phyloP scores from a whole-genome alignment of 1,284 basidiomycete genomes.

The Jaminaea rosea region DNA sequence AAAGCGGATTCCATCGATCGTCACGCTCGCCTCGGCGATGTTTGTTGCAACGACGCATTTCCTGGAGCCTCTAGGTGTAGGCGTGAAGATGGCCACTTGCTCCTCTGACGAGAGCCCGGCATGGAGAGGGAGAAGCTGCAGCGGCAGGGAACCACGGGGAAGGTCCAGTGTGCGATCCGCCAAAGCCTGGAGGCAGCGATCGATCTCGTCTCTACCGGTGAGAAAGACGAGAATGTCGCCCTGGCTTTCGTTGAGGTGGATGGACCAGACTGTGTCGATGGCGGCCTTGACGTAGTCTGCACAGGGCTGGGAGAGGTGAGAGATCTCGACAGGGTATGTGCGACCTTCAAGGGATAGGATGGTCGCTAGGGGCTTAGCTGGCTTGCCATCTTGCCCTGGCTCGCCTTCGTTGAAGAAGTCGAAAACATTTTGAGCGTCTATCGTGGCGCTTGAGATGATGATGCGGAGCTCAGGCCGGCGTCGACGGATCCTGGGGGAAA shows the following conservation, averaged over 20 bases:
- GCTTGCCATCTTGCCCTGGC: no score
- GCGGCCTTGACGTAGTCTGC: conserved; percentile 45
- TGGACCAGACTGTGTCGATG: conserved; percentile 47
- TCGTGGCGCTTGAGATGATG: conserved; percentile 87
- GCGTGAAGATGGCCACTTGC: conserved; percentile 74
- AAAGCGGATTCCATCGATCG: conserved; percentile 86
- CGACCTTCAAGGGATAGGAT: conserved; percentile 47
- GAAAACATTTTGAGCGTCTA: conserved; percentile 77
- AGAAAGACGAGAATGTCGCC: conserved; percentile 52
- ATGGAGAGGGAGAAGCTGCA: conserved; percentile 67
- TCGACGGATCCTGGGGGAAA: conserved; percentile 56
- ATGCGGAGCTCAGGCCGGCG: conserved; percentile 80
- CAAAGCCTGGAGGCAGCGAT: conserved; percentile 70
- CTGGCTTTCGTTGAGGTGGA: conserved; percentile 52
- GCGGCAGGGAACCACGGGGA: conserved; percentile 52
- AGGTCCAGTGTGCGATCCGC: conserved; percentile 66
- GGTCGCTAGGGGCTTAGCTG: conserved; percentile 15
- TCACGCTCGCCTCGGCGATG: conserved; percentile 93
- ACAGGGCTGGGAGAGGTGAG: conserved; percentile 45
- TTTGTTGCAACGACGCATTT: conserved; percentile 92
- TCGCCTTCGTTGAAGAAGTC: conserved; percentile 67
- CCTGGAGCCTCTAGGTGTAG: conserved; percentile 62
- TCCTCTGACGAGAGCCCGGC: conserved; percentile 77
- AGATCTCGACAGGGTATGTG: conserved; percentile 48
- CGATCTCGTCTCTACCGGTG: conserved; percentile 51